phyloP scores from a whole-genome alignment of 176 grass and related monocot species.

The Musa acuminata region DNA sequence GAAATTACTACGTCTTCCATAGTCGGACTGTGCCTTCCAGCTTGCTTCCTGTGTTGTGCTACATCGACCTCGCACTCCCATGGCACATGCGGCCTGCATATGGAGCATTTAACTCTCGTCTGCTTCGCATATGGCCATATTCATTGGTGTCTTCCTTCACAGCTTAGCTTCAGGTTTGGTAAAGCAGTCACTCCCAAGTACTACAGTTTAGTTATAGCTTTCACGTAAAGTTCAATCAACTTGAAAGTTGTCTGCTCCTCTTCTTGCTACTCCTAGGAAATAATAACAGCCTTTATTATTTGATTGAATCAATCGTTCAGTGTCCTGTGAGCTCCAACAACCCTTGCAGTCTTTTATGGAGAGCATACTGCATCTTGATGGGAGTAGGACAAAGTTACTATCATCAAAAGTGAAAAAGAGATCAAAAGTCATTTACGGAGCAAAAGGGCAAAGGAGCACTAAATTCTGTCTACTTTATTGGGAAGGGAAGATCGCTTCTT shows the following conservation, averaged over 20 bases:
- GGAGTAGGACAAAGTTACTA: not conserved
- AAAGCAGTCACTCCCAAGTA: too few relatives aligned
- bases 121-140: too few relatives aligned
- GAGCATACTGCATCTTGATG: not conserved
- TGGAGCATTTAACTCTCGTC: too few relatives aligned
- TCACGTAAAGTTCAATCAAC: not conserved
- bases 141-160: too few relatives aligned
- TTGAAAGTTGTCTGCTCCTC: not conserved
- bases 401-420: constrained; percentile 3
- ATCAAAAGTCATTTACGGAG: not conserved
- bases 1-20: too few relatives aligned
- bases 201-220: too few relatives aligned
- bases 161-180: too few relatives aligned
- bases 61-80: too few relatives aligned
- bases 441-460: not conserved
- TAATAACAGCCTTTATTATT: not conserved
- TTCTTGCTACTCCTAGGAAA: not conserved
- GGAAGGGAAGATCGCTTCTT: not conserved
- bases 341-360: not conserved
- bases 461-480: constrained; percentile 1
- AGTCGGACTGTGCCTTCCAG: too few relatives aligned
- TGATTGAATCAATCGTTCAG: not conserved
- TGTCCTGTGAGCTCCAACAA: not conserved
- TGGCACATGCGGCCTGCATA: too few relatives aligned
- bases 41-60: too few relatives aligned